Base-by-base conservation (phyloP, 2,329 filamentous ascomycete genomes). In the Penicillium hordei region DNA sequence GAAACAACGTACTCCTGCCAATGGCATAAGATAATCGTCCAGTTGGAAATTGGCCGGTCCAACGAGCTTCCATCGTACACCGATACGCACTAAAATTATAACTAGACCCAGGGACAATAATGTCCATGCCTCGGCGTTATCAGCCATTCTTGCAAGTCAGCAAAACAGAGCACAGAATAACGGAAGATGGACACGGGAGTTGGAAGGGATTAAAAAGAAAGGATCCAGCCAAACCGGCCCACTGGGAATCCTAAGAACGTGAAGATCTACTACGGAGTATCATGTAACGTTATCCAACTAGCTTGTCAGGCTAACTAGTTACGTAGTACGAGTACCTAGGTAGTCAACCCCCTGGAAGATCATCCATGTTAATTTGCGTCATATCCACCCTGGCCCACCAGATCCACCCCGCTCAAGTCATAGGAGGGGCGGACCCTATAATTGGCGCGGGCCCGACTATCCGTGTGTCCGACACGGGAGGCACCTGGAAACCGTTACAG, bases 121-220 rank as follows among this genome's bases (percentile, higher is more conserved):
- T 3, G 79, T 76, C 61, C 79, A 82, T 3, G 74, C 75, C 65
- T 82, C 79, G 27, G 58, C 57, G 17, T 67, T 63, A 21, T 15
- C 21, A 17, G 61, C 21, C 62, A 65, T 65, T 48, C 12, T 33
- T 23, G 25, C 21, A 15, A 42, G 29, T 44, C 34, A 15, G 31
- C 15, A 40, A 48, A 33, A 5, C 25, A 40, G 31, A 34, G 23
- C 17, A 42, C 13, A 25, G 25, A 31, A 25, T 9, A 6, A 39
- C 25, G 15, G 34, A 29, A 48, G 25, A 27, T 40, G 19, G 38
- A 19, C 15, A n/a, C 29, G 49, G 49, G 49, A 52, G 21, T 44
- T 52, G 19, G 27, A 34, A 7, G 6, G 49, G n/a, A 43, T 51
- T 29, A 50, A 49, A 49, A 34, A 39, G 42, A 19, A 44, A 25